Evolutionary conservation across 352 stramenopile species (phyloP), one percentile per base, ranked within the genome.

Genomic region (Globisporangium solare): DNA sequence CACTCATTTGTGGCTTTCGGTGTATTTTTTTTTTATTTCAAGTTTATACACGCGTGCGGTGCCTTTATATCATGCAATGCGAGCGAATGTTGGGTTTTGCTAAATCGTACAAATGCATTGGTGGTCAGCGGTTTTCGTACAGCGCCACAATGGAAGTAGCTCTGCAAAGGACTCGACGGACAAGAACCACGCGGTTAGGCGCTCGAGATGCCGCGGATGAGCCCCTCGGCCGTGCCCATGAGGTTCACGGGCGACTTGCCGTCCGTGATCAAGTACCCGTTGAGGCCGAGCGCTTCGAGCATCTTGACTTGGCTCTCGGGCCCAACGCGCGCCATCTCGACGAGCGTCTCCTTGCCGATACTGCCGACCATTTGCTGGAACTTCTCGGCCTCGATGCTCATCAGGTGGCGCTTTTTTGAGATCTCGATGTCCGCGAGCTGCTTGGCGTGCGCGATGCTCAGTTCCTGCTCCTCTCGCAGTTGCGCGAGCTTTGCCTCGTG

Each of bases 181-280:
- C 5, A 42, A 42, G 10, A 42, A 42, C 37, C 18, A 72, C 54
- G 61, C 56, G 32, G 67, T n/a, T n/a, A 61, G 15, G 60, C 68
- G 35, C 76, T 74, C 20, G 81, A 71, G 66, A 89, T 89, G 47
- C 78, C 78, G 54, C 74, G 82, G 55, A 89, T 89, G 63, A 89
- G 74, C 12, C 77, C 76, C 50, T 89, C 79, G 13, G 80, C 83
- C 4, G 82, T 89, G 58, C 74, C 79, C 49, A 92, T 56, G 50
- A 90, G 64, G 58, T 92, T 90, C 51, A 92, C 76, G 20, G 82
- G 82, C 18, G 74, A 88, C 68, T 90, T 92, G 58, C 82, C 82
- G 60, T 92, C 82, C 31, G 82, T 92, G 64, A 92, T 89, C 51
- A 92, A 68, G 63, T 90, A 90, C 41, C 82, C 80, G n/a, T 82